Evolutionary conservation across 257 asterid genomes (phyloP), one percentile per base, ranked within the genome.

Genomic region (Jacaranda mimosifolia): DNA sequence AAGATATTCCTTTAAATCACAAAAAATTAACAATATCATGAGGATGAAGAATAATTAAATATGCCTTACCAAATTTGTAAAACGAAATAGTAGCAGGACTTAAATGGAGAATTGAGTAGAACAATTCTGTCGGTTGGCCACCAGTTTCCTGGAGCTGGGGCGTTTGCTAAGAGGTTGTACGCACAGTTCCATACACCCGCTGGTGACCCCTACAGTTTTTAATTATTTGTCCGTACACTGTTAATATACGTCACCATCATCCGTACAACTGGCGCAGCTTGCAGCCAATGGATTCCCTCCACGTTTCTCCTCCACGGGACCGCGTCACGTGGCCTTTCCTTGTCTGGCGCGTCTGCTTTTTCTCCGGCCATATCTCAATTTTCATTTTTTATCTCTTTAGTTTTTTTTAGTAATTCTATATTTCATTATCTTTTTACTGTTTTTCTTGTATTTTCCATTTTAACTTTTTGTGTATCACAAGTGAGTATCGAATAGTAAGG

Each of bases 261-360:
- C 67, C 67, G 76, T 72, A 72, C 67, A 4, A 57, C 9, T 40
- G 6, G 18, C 19, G 5, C 53, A 40, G 12, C 11, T n/a, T 4
- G 10, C 0, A 70, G 35, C 67, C 56, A 72, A 17, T 72, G 6
- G 14, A 0, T 1, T 6, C 19, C 3, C 26, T 18, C 52, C 76
- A 56, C 76, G 76, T 52, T 17, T 4, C 36, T 7, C 2, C 9
- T 8, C 72, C 35, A 1, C 1, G 19, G n/a, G 66, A 57, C 76
- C 40, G 19, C 66, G 56, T 72, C 66, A 56, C 76, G 76, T 72
- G 76, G 56, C 42, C 66, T 14, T 48, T 46, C 58, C 56, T 66
- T 68, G 73, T 45, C 42, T 21, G 73, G n/a, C 59, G 73, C 59
- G 56, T 21, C 38, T 11, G 36, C 11, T 64, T 39, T 17, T 9